These are phyloP conservation scores for Cinnamomum chago DNA, from an alignment of 164 flowering plant species.

Conservation along the genomic window DNA sequence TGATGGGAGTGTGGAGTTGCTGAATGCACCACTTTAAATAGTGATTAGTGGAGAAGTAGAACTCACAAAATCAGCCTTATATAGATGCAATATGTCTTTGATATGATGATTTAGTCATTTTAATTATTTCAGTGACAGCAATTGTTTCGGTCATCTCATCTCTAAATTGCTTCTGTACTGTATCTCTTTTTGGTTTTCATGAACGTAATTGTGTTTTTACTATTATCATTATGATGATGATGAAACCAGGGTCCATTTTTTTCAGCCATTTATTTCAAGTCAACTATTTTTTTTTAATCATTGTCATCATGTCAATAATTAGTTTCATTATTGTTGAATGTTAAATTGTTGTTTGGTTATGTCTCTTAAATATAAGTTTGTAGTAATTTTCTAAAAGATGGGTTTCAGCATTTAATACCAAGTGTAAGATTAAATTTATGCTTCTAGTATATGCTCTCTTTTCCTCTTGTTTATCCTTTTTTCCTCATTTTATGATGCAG, in stretches of 20 bases:
- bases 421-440: neutral
- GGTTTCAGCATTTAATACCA: neutral
- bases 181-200: neutral
- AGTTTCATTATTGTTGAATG: neutral
- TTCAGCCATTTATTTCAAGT: neutral
- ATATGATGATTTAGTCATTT: neutral
- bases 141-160: neutral
- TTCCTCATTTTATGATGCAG: neutral
- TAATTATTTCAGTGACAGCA: neutral
- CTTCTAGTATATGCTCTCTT: neutral
- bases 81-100: too few relatives aligned
- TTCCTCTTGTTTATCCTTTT: neutral
- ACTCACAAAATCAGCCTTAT: too few relatives aligned
- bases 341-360: neutral
- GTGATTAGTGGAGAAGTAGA: too few relatives aligned
- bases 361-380: neutral
- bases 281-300: too few relatives aligned
- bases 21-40: too few relatives aligned
- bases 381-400: neutral
- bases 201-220: neutral
- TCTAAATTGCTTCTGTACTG: neutral
- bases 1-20: too few relatives aligned
- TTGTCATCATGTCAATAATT: neutral
- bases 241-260: neutral
- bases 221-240: too few relatives aligned